A percentile compares a stretch with the other conserved stretches of the same genome.
Conservation (phyloP, 352 stramenopile species). For the Pythium folliculosum region DNA sequence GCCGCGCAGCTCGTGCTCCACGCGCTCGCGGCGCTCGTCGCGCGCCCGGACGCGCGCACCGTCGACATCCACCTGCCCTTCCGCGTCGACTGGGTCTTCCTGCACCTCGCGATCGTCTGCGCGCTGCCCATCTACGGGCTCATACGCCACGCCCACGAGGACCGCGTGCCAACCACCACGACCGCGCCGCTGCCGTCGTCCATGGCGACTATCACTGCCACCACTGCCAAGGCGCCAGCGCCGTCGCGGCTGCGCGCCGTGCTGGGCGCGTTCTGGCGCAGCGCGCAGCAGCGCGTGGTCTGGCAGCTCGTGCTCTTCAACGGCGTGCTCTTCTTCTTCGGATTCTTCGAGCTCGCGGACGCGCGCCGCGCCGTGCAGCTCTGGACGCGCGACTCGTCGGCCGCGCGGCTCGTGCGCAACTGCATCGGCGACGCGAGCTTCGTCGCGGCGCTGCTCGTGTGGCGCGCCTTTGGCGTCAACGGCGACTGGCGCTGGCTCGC, state of each 20-base stretch:
- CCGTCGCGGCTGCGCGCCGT: slow-evolving; percentile 20
- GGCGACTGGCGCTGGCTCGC: slow-evolving; percentile 30
- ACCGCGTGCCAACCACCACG: neutral
- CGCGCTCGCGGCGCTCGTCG: slow-evolving; percentile 27
- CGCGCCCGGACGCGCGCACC: slow-evolving; percentile 2
- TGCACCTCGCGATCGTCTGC: slow-evolving; percentile 35
- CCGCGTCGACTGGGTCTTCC: slow-evolving; percentile 23
- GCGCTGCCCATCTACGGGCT: slow-evolving; percentile 39
- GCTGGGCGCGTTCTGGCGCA: slow-evolving; percentile 27
- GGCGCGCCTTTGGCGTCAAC: slow-evolving; percentile 30
- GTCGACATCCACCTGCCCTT: slow-evolving; percentile 24
- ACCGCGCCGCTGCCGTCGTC: neutral
- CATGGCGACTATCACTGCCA: neutral
- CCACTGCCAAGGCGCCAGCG: neutral
- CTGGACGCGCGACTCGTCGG: slow-evolving; percentile 25
- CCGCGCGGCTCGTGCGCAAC: slow-evolving; percentile 21
- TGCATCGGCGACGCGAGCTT: slow-evolving; percentile 31
- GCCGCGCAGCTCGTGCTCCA: slow-evolving; percentile 28
- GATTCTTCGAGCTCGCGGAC: slow-evolving; percentile 33
- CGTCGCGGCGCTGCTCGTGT: slow-evolving; percentile 27
- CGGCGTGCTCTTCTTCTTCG: slow-evolving; percentile 46
- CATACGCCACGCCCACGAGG: slow-evolving; percentile 32
- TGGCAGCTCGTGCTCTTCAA: slow-evolving; percentile 52
- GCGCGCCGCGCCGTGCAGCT: slow-evolving; percentile 27
- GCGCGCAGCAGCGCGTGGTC: slow-evolving; percentile 43